Percentiles rank a stretch among this genome's conserved stretches.
Evolutionary conservation across 495 filamentous ascomycete species (phyloP).

Genomic region (Terfezia boudieri): DNA sequence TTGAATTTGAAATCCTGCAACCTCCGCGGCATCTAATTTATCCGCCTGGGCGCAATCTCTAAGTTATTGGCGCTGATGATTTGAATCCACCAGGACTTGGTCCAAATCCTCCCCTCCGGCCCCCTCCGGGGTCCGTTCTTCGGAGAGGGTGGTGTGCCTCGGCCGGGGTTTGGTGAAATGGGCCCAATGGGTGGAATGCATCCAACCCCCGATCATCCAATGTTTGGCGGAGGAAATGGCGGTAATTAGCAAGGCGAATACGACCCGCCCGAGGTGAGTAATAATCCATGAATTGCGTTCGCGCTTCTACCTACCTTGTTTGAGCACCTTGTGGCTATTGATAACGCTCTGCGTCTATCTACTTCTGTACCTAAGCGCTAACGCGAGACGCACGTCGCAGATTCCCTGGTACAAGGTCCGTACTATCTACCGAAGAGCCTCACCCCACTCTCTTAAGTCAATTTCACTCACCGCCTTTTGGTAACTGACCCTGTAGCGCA

Average conservation of each 20-base stretch:
- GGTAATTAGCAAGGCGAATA: no score
- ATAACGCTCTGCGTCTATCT: no score
- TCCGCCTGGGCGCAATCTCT: conserved; percentile 26
- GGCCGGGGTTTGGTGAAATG: conserved; percentile 24
- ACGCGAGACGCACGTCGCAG: not conserved
- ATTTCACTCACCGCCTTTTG: not conserved
- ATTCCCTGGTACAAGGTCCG: not conserved
- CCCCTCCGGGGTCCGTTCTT: conserved; percentile 43
- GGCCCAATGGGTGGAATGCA: conserved; percentile 55
- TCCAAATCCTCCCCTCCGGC: conserved; percentile 60
- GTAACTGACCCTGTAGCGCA: not conserved
- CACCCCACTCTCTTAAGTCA: not conserved
- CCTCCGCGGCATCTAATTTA: conserved; percentile 32
- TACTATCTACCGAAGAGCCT: no score
- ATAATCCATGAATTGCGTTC: no score
- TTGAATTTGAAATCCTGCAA: conserved; percentile 66
- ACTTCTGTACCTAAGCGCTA: no score
- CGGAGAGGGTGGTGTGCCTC: conserved; percentile 25
- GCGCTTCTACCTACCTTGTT: no score
- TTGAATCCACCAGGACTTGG: conserved; percentile 73
- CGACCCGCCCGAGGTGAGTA: no score
- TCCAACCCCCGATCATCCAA: conserved; percentile 79
- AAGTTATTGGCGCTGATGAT: conserved; percentile 60
- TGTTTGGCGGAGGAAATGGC: conserved; percentile 41
- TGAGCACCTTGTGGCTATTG: no score